A percentile compares a stretch with the other conserved stretches of the same genome.
Evolutionary conservation across 805 yeast species (phyloP).

Genomic region (Zygosaccharomyces bisporus): DNA sequence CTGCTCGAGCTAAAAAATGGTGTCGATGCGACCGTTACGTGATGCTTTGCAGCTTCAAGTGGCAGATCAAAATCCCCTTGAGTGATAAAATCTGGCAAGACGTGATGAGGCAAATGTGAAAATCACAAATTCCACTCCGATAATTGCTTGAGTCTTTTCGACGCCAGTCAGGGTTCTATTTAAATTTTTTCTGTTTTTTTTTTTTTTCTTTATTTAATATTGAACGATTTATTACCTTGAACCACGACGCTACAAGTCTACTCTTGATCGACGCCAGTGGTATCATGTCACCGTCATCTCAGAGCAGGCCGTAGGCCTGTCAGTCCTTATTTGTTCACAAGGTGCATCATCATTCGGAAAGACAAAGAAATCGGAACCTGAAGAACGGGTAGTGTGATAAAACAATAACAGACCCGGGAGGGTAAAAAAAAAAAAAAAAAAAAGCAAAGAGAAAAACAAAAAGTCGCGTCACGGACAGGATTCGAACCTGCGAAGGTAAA

Average conservation of each 20-base stretch:
- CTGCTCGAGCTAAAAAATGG: not conserved
- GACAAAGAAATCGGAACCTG: not conserved
- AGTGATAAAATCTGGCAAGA: not conserved
- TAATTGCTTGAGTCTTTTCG: no score
- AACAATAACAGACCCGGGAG: not conserved
- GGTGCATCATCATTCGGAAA: not conserved
- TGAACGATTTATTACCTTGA: not conserved
- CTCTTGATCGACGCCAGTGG: not conserved
- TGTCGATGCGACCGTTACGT: not conserved
- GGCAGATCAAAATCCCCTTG: not conserved
- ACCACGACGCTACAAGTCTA: no score
- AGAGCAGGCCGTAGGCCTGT: not conserved
- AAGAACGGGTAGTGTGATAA: not conserved
- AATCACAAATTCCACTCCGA: not conserved
- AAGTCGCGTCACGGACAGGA: constrained; percentile 96
- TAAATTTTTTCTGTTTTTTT: no score
- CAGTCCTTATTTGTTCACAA: not conserved
- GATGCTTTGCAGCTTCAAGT: constrained; percentile 1
- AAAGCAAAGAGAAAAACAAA: constrained; percentile 43
- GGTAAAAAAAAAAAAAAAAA: not conserved
- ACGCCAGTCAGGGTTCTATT: no score
- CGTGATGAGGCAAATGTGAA: not conserved
- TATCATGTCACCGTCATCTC: not conserved
- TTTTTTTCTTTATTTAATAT: not conserved
- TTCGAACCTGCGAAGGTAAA: constrained; percentile 98